phyloP scores from a whole-genome alignment of 768 basidiomycete genomes.

The Lactifluus volemus region DNA sequence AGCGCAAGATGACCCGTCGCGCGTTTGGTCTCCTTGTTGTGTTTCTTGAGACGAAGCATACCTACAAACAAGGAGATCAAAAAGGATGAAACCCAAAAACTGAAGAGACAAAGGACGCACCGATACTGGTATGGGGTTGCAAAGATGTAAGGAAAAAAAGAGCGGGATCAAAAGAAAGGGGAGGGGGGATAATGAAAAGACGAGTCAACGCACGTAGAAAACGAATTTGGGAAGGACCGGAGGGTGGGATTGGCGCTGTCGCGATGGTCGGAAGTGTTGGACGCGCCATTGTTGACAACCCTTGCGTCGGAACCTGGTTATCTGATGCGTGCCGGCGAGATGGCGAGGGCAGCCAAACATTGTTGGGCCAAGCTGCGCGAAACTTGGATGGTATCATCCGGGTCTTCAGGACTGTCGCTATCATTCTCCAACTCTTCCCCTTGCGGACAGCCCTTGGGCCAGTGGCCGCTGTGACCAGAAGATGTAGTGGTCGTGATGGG shows the following conservation, averaged over 20 bases:
- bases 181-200: too few species aligned
- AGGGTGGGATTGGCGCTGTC: slow-evolving; percentile 49
- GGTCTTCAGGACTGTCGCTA: slow-evolving; percentile 40
- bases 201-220: too few species aligned
- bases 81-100: not conserved
- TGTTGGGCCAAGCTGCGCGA: slow-evolving; percentile 65
- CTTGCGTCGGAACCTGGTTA: slow-evolving; percentile 15
- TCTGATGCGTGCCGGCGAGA: slow-evolving; percentile 34
- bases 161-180: too few species aligned
- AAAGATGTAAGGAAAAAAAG: too few species aligned
- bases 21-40: slow-evolving; percentile 51
- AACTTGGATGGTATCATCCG: slow-evolving; percentile 45
- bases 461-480: slow-evolving; percentile 34
- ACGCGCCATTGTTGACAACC: slow-evolving; percentile 10
- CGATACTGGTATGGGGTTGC: too few species aligned
- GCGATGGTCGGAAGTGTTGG: slow-evolving; percentile 29
- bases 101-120: slow-evolving; percentile 32
- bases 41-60: slow-evolving; percentile 61
- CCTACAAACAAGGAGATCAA: slow-evolving; percentile 32
- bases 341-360: slow-evolving; percentile 48
- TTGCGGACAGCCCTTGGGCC: slow-evolving; percentile 56
- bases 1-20: slow-evolving; percentile 60
- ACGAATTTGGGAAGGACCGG: too few species aligned
- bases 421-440: slow-evolving; percentile 64
- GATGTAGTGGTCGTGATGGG: slow-evolving; percentile 4